Percentiles rank a stretch among this genome's conserved stretches.
These are phyloP conservation scores for Cladosporium colombiae DNA, from an alignment of 2,329 filamentous ascomycete species.

Conservation along the genomic window DNA sequence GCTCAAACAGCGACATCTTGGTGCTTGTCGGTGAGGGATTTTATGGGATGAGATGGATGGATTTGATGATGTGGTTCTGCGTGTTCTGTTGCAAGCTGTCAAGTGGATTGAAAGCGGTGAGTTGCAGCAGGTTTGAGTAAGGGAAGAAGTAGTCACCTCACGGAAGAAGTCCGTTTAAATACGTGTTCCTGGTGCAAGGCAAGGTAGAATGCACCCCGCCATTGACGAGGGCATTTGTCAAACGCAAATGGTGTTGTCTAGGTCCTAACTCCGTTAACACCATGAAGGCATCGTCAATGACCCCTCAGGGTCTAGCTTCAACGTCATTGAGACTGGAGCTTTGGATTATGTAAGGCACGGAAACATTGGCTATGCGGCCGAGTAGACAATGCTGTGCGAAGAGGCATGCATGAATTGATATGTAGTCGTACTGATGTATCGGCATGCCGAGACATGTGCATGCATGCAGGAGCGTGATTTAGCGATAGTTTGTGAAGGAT, in stretches of 20 bases:
- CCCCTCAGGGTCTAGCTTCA: not conserved
- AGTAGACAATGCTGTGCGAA: not conserved
- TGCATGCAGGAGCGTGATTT: not conserved
- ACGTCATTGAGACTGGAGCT: not conserved
- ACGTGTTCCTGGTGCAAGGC: not conserved
- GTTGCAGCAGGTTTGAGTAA: not conserved
- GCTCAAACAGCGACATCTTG: conserved; percentile 15
- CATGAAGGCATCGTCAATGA: not conserved
- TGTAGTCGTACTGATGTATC: not conserved
- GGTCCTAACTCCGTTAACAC: conserved; percentile 2
- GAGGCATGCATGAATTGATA: not conserved
- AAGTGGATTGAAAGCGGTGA: not conserved
- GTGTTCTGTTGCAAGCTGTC: not conserved
- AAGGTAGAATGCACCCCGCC: not conserved
- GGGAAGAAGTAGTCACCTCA: not conserved
- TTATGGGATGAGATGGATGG: no score
- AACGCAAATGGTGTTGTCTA: not conserved
- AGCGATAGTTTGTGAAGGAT: not conserved
- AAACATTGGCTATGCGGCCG: not conserved
- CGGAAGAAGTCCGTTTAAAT: not conserved
- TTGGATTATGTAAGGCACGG: not conserved
- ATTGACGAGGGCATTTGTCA: conserved; percentile 1
- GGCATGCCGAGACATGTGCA: not conserved
- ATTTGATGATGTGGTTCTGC: not conserved
- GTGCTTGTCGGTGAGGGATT: not conserved